A percentile compares a stretch with the other conserved stretches of the same genome.
Evolutionary conservation across 78 protist species (phyloP).

Genomic region (Dictyostelium discoideum): dicty_2.7 NC_007091.3:2442001-2442500

Average conservation of each 20-base stretch:
- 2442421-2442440: not conserved
- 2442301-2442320: not conserved
- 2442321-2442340: not conserved
- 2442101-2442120: constrained; percentile 1
- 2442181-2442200: constrained; percentile 1
- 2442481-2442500: too few relatives aligned
- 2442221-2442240: constrained; percentile 32
- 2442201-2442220: constrained; percentile 53
- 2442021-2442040: not conserved
- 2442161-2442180: not conserved
- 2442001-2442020: constrained; percentile 8
- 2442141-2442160: not conserved
- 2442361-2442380: not conserved
- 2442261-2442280: constrained; percentile 29
- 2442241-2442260: not conserved
- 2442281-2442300: not conserved
- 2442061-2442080: not conserved
- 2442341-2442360: not conserved
- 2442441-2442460: not conserved
- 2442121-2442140: constrained; percentile 40
- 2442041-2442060: constrained; percentile 3
- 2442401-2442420: not conserved
- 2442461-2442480: too few relatives aligned
- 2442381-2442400: not conserved
- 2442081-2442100: not conserved